These are phyloP conservation scores for Peronospora destructor DNA, from an alignment of 352 stramenopile species.

Conservation along the genomic window DNA sequence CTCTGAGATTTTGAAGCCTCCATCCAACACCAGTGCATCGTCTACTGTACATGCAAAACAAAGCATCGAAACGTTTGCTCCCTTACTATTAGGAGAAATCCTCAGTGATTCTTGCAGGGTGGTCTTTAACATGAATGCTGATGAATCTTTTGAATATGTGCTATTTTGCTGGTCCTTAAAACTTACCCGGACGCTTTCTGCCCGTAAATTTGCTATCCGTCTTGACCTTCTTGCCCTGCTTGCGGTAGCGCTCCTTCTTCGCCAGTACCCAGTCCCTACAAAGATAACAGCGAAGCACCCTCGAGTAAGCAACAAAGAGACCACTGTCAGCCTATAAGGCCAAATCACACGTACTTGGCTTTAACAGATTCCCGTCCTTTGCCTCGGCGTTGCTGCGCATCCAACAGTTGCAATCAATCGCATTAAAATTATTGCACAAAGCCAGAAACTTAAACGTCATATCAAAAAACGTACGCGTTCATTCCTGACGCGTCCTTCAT, in stretches of 20 bases:
- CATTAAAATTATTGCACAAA: conserved; percentile 4
- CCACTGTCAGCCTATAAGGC: not conserved
- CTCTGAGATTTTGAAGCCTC: no score
- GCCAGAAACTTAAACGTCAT: not conserved
- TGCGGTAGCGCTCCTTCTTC: conserved; percentile 97
- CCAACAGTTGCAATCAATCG: not conserved
- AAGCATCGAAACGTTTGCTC: no score
- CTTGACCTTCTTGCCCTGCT: conserved; percentile 96
- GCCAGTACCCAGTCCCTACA: conserved; percentile 92
- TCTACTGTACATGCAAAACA: no score
- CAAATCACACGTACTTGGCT: conserved; percentile 35
- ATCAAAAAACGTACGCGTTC: conserved; percentile 34
- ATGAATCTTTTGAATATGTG: not conserved
- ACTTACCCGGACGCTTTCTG: conserved; percentile 90
- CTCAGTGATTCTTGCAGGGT: no score
- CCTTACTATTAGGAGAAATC: no score
- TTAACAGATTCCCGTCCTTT: conserved; percentile 57
- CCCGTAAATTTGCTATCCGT: conserved; percentile 98
- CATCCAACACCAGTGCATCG: no score
- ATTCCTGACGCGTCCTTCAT: conserved; percentile 54
- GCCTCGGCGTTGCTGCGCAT: conserved; percentile 38
- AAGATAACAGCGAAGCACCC: conserved; percentile 30
- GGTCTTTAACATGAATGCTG: no score
- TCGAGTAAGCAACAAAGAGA: conserved; percentile 4
- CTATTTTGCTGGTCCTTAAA: conserved; percentile 59